These are phyloP conservation scores for Bolboschoenoplectus hybrid DNA, from an alignment of 202 grass and related monocot species.

Conservation along the genomic window DNA sequence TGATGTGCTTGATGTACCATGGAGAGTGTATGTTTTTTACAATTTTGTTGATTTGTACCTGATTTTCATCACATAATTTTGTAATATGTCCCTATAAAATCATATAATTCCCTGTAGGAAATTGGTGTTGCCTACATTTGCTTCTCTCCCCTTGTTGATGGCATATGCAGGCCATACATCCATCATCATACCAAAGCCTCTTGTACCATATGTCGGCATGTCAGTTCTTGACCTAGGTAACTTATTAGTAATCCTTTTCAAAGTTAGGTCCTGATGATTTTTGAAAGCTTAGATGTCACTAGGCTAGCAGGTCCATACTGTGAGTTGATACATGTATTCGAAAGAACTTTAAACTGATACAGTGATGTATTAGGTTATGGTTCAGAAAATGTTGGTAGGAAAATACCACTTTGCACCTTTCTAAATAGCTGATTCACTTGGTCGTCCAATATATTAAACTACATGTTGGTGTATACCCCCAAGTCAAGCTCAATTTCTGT, in stretches of 20 bases:
- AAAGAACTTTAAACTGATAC: not conserved
- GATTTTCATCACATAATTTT: constrained; percentile 11
- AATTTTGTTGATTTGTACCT: constrained; percentile 1
- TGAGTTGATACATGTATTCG: not conserved
- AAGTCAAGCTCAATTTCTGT: no score
- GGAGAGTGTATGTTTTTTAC: constrained; percentile 91
- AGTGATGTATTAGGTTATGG: constrained; percentile 8
- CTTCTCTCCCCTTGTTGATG: constrained; percentile 91
- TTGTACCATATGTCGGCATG: constrained; percentile 77
- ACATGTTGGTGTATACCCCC: no score
- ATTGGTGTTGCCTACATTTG: constrained; percentile 80
- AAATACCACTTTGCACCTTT: not conserved
- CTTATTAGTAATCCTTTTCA: constrained; percentile 13
- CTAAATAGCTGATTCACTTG: not conserved
- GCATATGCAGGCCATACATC: constrained; percentile 98
- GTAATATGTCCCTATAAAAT: constrained; percentile 19
- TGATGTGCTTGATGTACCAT: constrained; percentile 97
- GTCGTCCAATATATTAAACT: not conserved
- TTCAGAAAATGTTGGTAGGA: not conserved
- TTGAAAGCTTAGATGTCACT: not conserved
- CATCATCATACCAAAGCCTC: constrained; percentile 90
- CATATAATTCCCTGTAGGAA: constrained; percentile 59
- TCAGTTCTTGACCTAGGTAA: constrained; percentile 92
- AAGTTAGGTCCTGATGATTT: constrained; percentile 2
- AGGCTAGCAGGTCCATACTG: not conserved